Evolutionary conservation across 2,329 filamentous ascomycete species (phyloP).

Genomic region (Colletotrichum somersetense): DNA sequence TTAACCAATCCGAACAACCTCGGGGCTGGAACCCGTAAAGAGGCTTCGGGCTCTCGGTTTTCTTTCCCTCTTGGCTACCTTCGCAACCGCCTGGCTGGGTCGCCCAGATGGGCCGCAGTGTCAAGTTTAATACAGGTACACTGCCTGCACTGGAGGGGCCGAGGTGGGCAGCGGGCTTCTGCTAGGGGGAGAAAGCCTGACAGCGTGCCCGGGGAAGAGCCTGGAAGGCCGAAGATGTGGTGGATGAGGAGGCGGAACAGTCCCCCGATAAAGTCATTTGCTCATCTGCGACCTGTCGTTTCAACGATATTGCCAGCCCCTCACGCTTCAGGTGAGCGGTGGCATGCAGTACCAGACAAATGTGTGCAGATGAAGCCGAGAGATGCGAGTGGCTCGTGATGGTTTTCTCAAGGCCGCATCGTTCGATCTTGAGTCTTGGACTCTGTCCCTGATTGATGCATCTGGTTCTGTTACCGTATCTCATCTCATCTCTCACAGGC

Average conservation of each 20-base stretch:
- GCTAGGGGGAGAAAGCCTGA: background rate
- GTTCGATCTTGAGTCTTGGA: background rate
- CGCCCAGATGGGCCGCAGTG: conserved; percentile 14
- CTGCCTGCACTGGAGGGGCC: conserved; percentile 1
- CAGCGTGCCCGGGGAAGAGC: conserved; percentile 15
- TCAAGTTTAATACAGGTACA: background rate
- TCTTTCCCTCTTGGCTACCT: background rate
- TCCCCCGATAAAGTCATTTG: conserved; percentile 40
- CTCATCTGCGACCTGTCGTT: conserved; percentile 37
- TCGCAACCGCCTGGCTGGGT: conserved; percentile 40
- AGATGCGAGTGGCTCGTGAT: conserved; percentile 25
- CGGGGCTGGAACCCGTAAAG: conserved; percentile 38
- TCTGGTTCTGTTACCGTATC: conserved; percentile 1
- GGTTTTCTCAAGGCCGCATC: conserved; percentile 7
- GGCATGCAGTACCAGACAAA: conserved; percentile 32
- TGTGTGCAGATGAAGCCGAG: conserved; percentile 37
- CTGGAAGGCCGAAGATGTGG: conserved; percentile 17
- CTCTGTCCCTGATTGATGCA: background rate
- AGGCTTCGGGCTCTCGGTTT: background rate
- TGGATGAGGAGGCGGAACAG: conserved; percentile 4
- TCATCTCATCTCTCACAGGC: background rate
- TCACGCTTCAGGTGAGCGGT: conserved; percentile 41
- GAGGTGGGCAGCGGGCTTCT: conserved; percentile 13
- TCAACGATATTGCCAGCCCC: conserved; percentile 43
- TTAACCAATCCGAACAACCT: conserved; percentile 36